A percentile compares a stretch with the other conserved stretches of the same genome.
Evolutionary conservation across 306 rosid species (phyloP).

Genomic region (Prunus davidiana): DNA sequence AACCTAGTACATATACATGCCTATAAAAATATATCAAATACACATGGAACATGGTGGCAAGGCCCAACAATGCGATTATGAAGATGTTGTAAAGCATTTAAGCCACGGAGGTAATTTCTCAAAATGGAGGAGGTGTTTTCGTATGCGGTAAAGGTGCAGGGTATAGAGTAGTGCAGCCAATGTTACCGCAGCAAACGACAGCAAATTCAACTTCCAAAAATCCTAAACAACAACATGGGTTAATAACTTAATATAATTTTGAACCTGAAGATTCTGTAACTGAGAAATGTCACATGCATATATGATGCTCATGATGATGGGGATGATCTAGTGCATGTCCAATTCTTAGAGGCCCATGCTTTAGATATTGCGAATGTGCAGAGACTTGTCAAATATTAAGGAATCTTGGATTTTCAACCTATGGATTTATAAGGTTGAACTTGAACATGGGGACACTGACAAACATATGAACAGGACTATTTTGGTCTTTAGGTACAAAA

Average conservation of each 20-base stretch:
- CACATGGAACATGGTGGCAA: not conserved
- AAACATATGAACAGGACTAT: not conserved
- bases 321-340: too few species aligned
- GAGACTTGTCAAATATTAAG: too few species aligned
- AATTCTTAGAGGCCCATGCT: too few species aligned
- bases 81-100: not conserved
- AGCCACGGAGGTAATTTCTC: constrained; percentile 25
- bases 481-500: not conserved
- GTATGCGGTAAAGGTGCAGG: constrained; percentile 44
- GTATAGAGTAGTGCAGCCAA: constrained; percentile 65
- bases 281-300: not conserved
- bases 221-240: constrained; percentile 44
- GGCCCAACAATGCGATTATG: not conserved
- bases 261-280: not conserved
- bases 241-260: not conserved
- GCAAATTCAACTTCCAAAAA: constrained; percentile 59
- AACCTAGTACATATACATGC: not conserved
- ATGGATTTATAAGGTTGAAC: too few species aligned
- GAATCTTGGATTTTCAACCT: too few species aligned
- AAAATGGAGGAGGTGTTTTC: constrained; percentile 65
- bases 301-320: too few species aligned
- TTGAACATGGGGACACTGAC: too few species aligned
- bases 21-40: not conserved
- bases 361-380: too few species aligned
- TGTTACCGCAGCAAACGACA: constrained; percentile 64